Conservation (phyloP, 768 basidiomycete species). For the Gloeostereum incarnatum region DNA sequence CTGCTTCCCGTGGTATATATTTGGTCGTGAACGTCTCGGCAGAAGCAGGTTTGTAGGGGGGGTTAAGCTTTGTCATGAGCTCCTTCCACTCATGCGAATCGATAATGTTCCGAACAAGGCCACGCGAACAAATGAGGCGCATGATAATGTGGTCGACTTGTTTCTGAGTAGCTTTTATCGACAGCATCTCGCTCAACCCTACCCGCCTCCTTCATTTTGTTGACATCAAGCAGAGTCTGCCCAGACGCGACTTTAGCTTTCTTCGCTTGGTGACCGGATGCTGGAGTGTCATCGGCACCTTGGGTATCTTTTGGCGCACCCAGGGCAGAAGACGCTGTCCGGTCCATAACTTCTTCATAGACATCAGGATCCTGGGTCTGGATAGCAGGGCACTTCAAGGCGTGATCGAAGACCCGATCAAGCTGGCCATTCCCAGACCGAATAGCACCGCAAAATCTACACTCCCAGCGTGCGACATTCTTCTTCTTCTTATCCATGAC, state of each 20-base stretch:
- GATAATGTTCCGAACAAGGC: slow-evolving; percentile 13
- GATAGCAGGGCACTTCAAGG: background rate
- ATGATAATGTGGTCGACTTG: slow-evolving; percentile 12
- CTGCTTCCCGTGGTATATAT: slow-evolving; percentile 11
- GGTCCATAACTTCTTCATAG: slow-evolving; percentile 2
- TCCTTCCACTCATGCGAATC: slow-evolving; percentile 17
- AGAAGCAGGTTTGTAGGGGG: slow-evolving; percentile 4
- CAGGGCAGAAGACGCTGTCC: background rate
- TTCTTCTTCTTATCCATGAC: background rate
- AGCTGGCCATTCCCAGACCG: slow-evolving; percentile 1
- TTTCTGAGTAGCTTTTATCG: slow-evolving; percentile 5
- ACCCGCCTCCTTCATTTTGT: slow-evolving; percentile 1
- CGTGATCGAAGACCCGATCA: slow-evolving; percentile 3
- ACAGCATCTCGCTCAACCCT: too few species aligned
- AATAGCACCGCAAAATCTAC: background rate
- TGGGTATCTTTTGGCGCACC: background rate
- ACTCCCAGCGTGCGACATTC: background rate
- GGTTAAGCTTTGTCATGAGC: slow-evolving; percentile 9
- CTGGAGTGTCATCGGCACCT: background rate
- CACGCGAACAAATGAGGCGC: slow-evolving; percentile 14
- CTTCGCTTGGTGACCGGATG: background rate
- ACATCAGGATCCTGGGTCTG: slow-evolving; percentile 1
- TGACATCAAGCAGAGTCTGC: slow-evolving; percentile 6
- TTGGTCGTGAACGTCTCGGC: slow-evolving; percentile 8
- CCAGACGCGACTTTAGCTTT: slow-evolving; percentile 3